Evolutionary conservation across 2,329 filamentous ascomycete species (phyloP).

Genomic region (Pseudogymnoascus sp.): DNA sequence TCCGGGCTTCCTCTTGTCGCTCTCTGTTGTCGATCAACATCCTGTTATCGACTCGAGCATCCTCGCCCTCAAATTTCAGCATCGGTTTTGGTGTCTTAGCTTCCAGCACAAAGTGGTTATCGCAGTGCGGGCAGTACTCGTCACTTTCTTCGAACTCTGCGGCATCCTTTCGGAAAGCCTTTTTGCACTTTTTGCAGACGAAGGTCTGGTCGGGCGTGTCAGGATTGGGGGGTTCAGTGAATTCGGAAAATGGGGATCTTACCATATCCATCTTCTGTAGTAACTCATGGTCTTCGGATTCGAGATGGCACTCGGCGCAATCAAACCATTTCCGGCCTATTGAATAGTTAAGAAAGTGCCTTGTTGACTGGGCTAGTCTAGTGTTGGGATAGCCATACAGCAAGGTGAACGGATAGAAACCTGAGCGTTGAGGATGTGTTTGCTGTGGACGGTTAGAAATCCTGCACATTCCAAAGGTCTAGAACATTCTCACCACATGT

Average conservation of each 20-base stretch:
- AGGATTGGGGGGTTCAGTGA: conserved; percentile 10
- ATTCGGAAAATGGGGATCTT: conserved; percentile 14
- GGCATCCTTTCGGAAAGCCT: conserved; percentile 92
- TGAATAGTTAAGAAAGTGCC: neutral
- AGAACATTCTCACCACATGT: conserved; percentile 6
- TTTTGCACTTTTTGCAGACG: conserved; percentile 97
- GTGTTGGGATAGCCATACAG: conserved; percentile 50
- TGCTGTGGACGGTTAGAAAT: conserved; percentile 45
- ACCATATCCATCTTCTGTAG: conserved; percentile 75
- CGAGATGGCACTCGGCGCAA: conserved; percentile 87
- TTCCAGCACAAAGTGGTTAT: conserved; percentile 95
- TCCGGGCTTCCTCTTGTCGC: conserved; percentile 45
- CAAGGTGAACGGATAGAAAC: conserved; percentile 92
- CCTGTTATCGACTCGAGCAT: conserved; percentile 72
- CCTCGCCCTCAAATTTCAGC: conserved; percentile 82
- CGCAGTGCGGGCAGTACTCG: conserved; percentile 98
- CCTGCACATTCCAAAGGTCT: neutral
- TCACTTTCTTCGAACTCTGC: conserved; percentile 91
- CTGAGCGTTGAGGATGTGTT: conserved; percentile 97
- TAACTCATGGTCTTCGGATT: conserved; percentile 69
- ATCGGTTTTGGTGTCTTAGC: conserved; percentile 75
- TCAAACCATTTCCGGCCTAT: conserved; percentile 95
- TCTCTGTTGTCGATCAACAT: conserved; percentile 91
- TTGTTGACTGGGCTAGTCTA: neutral
- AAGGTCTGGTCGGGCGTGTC: conserved; percentile 45